These are phyloP conservation scores for Apiotrichum domesticum DNA, from an alignment of 1,284 basidiomycete genomes.

Conservation along the genomic window DNA sequence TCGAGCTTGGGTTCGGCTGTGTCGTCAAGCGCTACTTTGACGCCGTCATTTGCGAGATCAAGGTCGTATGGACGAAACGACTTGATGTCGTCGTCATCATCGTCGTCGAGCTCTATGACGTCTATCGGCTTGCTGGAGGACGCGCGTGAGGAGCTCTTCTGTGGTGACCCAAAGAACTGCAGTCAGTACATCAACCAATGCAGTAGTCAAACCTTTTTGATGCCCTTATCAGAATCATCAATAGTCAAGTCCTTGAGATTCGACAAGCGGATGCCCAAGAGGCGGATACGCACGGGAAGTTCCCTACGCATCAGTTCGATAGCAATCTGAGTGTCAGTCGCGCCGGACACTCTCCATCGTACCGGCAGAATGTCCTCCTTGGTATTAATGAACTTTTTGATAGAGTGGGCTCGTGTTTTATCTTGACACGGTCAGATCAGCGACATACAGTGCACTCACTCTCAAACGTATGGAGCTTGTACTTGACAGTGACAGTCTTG, in stretches of 20 bases:
- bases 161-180: conserved; percentile 26
- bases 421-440: conserved; percentile 47
- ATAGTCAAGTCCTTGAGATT: conserved; percentile 68
- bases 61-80: background rate
- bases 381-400: conserved; percentile 64
- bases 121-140: conserved; percentile 10
- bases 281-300: conserved; percentile 65
- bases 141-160: background rate
- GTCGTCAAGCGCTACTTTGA: no score
- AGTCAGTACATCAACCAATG: background rate
- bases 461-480: conserved; percentile 47
- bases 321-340: conserved; percentile 55
- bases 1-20: conserved; percentile 7
- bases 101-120: conserved; percentile 12
- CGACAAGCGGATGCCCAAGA: conserved; percentile 76
- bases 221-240: conserved; percentile 26
- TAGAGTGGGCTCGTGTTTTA: conserved; percentile 73
- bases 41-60: no score
- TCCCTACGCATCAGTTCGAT: conserved; percentile 74
- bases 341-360: background rate
- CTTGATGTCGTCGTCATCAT: conserved; percentile 15
- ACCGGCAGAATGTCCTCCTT: conserved; percentile 74
- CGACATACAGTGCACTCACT: conserved; percentile 26
- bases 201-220: conserved; percentile 28
- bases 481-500: conserved; percentile 47